Base-by-base conservation (phyloP, 2,329 filamentous ascomycete species). In the Beauveria scarabaeidicola region DNA sequence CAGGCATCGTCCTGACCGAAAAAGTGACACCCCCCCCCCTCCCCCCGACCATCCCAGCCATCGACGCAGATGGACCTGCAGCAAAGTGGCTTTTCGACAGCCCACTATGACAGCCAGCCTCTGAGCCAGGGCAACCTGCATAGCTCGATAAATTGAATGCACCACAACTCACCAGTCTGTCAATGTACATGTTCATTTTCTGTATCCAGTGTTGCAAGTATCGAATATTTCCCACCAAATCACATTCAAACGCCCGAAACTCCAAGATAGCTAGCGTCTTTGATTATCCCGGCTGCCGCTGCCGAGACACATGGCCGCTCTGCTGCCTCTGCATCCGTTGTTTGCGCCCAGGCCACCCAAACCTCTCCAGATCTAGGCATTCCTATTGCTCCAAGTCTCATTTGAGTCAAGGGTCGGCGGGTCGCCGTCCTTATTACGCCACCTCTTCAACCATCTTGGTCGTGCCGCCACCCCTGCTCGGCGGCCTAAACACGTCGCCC, bases 401-500 rank as follows among this genome's bases (percentile, higher is more conserved):
- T 36, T 36, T 13, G 32, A 36, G 32, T 36, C 32, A 36, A 36
- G 11, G 32, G 32, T n/a, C n/a, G n/a, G n/a, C n/a, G n/a, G n/a
- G n/a, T 15, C 32, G 32, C 32, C 32, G 15, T 36, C 19, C 25
- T 7, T n/a, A 46, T 52, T 51, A 81, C 23, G 72, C 72, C 56
- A 84, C 79, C 69, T 84, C 81, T 64, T 83, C 74, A 9, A 83
- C 78, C 76, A 83, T 78, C 70, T 80, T 82, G 11, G 74, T 72
- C 19, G 69, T 63, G n/a, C 65, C 65, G 46, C 73, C 46, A 60
- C 47, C 69, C 69, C 36, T 69, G 21, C 48, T 23, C 27, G 29
- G 40, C 29, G 41, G 41, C 47, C 57, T 50, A 67, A 91, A 89
- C 5, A 88, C 70, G 38, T 70, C 75, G 4, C 88, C 88, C 0